These are phyloP conservation scores for Obba rivulosa DNA, from an alignment of 768 basidiomycete genomes.

Conservation along the genomic window DNA sequence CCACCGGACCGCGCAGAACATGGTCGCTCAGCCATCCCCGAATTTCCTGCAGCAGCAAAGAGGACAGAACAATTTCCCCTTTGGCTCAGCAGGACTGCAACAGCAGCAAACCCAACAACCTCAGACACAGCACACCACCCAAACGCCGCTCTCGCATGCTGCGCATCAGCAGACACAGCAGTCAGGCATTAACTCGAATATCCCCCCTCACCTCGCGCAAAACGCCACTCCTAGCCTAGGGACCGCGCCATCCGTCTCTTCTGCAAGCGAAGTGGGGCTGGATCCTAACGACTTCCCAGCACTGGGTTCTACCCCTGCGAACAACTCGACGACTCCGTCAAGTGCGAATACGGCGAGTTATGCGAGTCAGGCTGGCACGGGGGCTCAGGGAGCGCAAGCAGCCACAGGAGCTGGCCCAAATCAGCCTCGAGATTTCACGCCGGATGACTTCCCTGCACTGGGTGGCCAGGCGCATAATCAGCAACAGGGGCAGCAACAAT, in stretches of 20 bases:
- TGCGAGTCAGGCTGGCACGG: slow-evolving; percentile 75
- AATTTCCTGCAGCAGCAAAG: slow-evolving; percentile 64
- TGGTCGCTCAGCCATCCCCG: slow-evolving; percentile 54
- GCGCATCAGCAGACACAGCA: slow-evolving; percentile 40
- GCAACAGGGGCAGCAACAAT: slow-evolving; percentile 28
- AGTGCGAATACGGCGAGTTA: slow-evolving; percentile 58
- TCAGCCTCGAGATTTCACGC: slow-evolving; percentile 67
- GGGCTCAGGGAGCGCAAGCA: slow-evolving; percentile 32
- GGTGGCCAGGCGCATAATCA: slow-evolving; percentile 56
- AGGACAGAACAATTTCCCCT: slow-evolving; percentile 63
- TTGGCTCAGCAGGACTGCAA: slow-evolving; percentile 53
- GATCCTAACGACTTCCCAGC: slow-evolving; percentile 90
- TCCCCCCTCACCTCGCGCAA: slow-evolving; percentile 54
- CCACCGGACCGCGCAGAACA: slow-evolving; percentile 55
- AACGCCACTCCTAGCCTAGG: slow-evolving; percentile 38
- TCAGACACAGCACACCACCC: slow-evolving; percentile 21
- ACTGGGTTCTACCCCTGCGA: slow-evolving; percentile 58
- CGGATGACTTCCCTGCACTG: slow-evolving; percentile 86
- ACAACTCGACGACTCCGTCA: slow-evolving; percentile 32
- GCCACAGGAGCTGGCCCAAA: slow-evolving; percentile 31
- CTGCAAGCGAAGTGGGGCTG: slow-evolving; percentile 69
- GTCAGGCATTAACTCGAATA: slow-evolving; percentile 43
- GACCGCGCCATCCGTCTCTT: slow-evolving; percentile 55
- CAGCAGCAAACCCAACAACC: slow-evolving; percentile 37
- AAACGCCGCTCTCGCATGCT: slow-evolving; percentile 22